Base-by-base conservation (phyloP, 768 basidiomycete species). In the Coprinellus aureogranulatus region DNA sequence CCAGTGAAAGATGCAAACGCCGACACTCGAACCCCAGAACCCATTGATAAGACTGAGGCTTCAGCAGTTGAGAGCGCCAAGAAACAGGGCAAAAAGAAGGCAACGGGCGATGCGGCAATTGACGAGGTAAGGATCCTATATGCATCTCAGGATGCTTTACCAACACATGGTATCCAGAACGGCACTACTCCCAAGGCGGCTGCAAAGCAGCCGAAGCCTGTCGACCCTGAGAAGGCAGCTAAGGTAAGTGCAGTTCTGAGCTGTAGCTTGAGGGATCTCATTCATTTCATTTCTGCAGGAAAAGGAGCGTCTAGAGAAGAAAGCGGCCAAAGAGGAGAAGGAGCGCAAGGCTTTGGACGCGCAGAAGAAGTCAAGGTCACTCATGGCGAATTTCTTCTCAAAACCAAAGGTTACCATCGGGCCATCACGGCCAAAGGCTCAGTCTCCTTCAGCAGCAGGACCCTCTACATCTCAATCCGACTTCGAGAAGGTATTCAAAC, bases 311-410 rank as follows among this genome's bases (percentile, higher is more conserved):
- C 73, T 78, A 49, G 88, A 88, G 63, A 88, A 82, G 72, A 89
- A 84, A 63, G 78, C 76, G 0, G 87, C 84, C 10, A 90, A 84
- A 64, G 79, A 74, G 2, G 88, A 90, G 64, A 87, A 82, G 65
- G 87, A 89, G 63, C 86, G 81, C 74, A 90, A 84, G 68, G 82
- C 82, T 59, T 83, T 84, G 57, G 86, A 89, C 62, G 82, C 83
- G 2, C 83, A 87, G 52, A 81, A 83, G 54, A 92, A 84, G 70
- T 90, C 91, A 3, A 82, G 85, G 28, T 86, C 85, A 8, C 71
- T 91, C 12, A 85, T 96, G 85, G 80, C 83, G 0, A 88, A 73
- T 66, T 94, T 93, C 75, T 92, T 94, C 68, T 77, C 80, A 28
- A 91, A 90, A 66, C 68, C 82, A 9, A 84, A 82, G 62, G 60